These are phyloP conservation scores for Calonectria multiphialidica DNA, from an alignment of 2,329 filamentous ascomycete genomes.

Conservation along the genomic window DNA sequence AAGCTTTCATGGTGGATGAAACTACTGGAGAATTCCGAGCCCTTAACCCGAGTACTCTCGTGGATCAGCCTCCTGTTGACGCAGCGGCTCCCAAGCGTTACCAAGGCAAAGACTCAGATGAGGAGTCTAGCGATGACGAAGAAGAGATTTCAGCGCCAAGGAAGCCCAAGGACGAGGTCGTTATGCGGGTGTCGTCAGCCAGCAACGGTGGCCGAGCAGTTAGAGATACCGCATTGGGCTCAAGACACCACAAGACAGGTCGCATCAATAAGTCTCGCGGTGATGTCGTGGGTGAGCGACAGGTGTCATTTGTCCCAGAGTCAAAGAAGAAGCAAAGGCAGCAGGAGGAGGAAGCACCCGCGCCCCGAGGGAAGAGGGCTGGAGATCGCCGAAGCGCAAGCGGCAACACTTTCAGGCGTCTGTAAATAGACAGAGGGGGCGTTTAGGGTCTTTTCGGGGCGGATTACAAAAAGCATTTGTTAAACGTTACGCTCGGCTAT, in stretches of 20 bases:
- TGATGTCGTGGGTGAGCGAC: slow-evolving; percentile 71
- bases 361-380: slow-evolving; percentile 48
- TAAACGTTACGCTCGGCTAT: slow-evolving; percentile 33
- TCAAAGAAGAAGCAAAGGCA: slow-evolving; percentile 63
- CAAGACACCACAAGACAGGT: slow-evolving; percentile 63
- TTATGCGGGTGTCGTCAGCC: slow-evolving; percentile 78
- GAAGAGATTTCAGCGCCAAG: slow-evolving; percentile 36
- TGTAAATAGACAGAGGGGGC: slow-evolving; percentile 57
- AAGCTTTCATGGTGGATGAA: slow-evolving; percentile 94
- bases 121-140: slow-evolving; percentile 56
- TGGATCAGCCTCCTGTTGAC: slow-evolving; percentile 48
- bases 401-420: slow-evolving; percentile 78
- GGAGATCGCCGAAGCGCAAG: slow-evolving; percentile 77
- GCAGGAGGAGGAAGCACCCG: slow-evolving; percentile 45
- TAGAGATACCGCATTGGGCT: slow-evolving; percentile 69
- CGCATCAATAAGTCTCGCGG: slow-evolving; percentile 60
- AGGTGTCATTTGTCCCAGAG: slow-evolving; percentile 80
- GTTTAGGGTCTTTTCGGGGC: slow-evolving; percentile 36
- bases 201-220: slow-evolving; percentile 70
- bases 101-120: slow-evolving; percentile 56
- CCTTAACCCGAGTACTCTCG: slow-evolving; percentile 87
- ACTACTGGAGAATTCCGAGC: slow-evolving; percentile 86
- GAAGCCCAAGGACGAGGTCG: slow-evolving; percentile 54
- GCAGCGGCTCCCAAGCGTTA: slow-evolving; percentile 52
- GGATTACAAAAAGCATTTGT: slow-evolving; percentile 37